A percentile compares a stretch with the other conserved stretches of the same genome.
These are phyloP conservation scores for Colletotrichum navitas DNA, from an alignment of 2,329 filamentous ascomycete species.

Conservation along the genomic window DNA sequence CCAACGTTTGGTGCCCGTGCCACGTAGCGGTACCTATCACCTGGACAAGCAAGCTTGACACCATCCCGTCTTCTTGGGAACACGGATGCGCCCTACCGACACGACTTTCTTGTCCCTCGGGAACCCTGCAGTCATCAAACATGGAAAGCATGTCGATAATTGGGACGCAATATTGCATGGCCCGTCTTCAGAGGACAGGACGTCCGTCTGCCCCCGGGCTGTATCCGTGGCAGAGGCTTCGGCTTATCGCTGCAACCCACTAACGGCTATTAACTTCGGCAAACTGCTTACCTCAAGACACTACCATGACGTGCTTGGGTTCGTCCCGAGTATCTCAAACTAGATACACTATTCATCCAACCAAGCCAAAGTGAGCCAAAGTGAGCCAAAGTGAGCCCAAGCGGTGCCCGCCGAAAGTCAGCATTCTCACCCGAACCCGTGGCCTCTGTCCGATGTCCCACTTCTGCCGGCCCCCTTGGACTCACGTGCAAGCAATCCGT, in stretches of 20 bases:
- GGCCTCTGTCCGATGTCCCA: not conserved
- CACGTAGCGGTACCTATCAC: constrained; percentile 16
- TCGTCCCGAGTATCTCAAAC: constrained; percentile 1
- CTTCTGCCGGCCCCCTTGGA: constrained; percentile 11
- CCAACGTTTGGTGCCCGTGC: constrained; percentile 32
- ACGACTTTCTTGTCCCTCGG: constrained; percentile 19
- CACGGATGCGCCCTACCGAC: constrained; percentile 31
- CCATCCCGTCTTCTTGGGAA: constrained; percentile 34
- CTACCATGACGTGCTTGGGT: not conserved
- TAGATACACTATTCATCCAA: not conserved
- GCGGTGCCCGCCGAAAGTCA: not conserved
- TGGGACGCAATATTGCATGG: constrained; percentile 18
- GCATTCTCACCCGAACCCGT: not conserved
- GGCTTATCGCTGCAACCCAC: not conserved
- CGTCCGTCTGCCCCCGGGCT: not conserved
- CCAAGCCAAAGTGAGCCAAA: not conserved
- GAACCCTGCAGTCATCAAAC: constrained; percentile 38
- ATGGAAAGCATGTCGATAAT: constrained; percentile 32
- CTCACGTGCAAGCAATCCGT: constrained; percentile 15
- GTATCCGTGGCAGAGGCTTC: not conserved
- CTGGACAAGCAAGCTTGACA: constrained; percentile 1
- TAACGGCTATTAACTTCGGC: not conserved
- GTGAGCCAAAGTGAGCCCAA: not conserved
- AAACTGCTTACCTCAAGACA: not conserved
- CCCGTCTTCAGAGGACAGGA: not conserved